Conservation (phyloP, 2,329 filamentous ascomycete genomes). For the Aspergillus brunneoviolaceus region DNA sequence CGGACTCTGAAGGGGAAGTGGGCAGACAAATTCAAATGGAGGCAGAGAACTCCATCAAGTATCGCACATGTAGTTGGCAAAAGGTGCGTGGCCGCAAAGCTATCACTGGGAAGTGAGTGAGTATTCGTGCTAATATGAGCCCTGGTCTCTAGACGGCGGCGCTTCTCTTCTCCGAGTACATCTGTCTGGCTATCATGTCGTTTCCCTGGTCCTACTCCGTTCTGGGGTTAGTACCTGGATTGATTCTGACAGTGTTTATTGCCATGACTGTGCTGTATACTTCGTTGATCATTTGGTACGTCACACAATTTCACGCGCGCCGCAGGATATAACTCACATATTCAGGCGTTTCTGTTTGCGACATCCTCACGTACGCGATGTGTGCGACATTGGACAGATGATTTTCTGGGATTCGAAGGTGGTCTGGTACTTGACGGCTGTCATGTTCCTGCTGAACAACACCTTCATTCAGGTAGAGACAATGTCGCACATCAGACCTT, state of each 20-base stretch:
- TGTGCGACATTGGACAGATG: constrained; percentile 94
- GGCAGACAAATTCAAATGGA: constrained; percentile 74
- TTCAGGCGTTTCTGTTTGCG: constrained; percentile 84
- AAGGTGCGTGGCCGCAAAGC: constrained; percentile 57
- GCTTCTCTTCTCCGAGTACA: constrained; percentile 91
- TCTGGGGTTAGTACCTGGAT: constrained; percentile 78
- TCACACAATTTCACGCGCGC: neutral
- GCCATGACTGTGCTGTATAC: constrained; percentile 82
- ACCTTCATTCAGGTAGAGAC: constrained; percentile 74
- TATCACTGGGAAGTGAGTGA: neutral
- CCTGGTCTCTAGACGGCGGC: constrained; percentile 67
- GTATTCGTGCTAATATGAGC: neutral
- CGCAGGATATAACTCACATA: constrained; percentile 19
- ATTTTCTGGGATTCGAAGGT: constrained; percentile 82
- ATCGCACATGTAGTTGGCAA: constrained; percentile 90
- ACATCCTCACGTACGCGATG: constrained; percentile 86
- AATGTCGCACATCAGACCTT: neutral
- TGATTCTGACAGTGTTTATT: constrained; percentile 79
- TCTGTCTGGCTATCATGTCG: constrained; percentile 90
- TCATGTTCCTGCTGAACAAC: constrained; percentile 94
- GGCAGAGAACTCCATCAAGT: constrained; percentile 77
- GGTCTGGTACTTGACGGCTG: constrained; percentile 66
- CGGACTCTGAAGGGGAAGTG: constrained; percentile 47
- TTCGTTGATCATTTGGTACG: constrained; percentile 63
- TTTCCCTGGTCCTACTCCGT: constrained; percentile 92